Base-by-base conservation (phyloP, 2,329 filamentous ascomycete genomes). In the Trichoderma sp. region DNA sequence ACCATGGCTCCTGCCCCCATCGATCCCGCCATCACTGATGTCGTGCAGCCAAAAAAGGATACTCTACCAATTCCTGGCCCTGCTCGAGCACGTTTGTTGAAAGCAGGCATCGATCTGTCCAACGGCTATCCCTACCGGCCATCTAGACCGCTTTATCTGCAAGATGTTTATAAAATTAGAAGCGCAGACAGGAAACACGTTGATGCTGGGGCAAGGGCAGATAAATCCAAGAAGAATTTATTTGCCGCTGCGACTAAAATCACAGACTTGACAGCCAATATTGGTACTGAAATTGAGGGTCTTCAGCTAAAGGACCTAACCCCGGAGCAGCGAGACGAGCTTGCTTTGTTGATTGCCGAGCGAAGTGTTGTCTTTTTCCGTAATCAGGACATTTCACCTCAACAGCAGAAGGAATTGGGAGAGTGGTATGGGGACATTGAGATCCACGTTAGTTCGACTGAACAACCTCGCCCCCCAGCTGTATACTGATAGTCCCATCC, bases 111-210 rank as follows among this genome's bases (percentile, higher is more conserved):
- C 64, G 89, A 93, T 74, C 81, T 92, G 2, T 90, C 88, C 1
- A 79, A 86, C 1, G 90, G 90, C 0, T 92, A 92, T 71, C 90
- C 90, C 0, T 92, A 92, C 72, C 86, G 89, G 0, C 90, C 90
- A 1, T 84, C 87, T 0, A 83, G 84, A 57, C 90, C 90, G 0
- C 79, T 92, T 1, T 92, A 88, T 71, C 80, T 92, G 0, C 87
- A 93, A 67, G 90, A 92, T 71, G 88, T 89, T 3, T 87, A 87
- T 77, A 86, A 86, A 57, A 89, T 93, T 74, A 81, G 90, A 19
- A 82, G 86, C 75, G 76, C 84, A 45, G 72, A 72, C 2, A 67
- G 84, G 84, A 70, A 84, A 84, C 83, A 90, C 67, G 72, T 85
- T 12, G 90, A 92, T 60, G 84, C 87, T 0, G 89, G 88, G 3